phyloP scores from a whole-genome alignment of 495 filamentous ascomycete genomes.

The Pseudevernia furfuracea region DNA sequence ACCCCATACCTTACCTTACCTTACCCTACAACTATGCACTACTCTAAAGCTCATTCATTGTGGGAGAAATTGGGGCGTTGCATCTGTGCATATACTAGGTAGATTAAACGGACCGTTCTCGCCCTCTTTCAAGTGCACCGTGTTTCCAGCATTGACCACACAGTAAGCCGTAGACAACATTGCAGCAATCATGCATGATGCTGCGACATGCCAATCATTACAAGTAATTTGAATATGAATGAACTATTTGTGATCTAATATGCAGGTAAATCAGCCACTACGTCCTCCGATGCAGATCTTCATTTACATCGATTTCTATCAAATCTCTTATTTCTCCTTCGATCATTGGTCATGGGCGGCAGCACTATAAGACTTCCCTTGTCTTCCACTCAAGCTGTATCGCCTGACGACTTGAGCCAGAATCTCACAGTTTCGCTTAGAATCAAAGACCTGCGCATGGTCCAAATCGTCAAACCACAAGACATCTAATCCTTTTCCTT shows the following conservation, averaged over 20 bases:
- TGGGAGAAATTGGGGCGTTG: neutral
- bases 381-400: conserved; percentile 14
- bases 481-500: conserved; percentile 47
- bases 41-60: neutral
- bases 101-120: neutral
- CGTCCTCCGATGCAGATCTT: neutral
- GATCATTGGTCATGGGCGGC: neutral
- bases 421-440: conserved; percentile 30
- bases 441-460: conserved; percentile 63
- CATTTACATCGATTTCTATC: neutral
- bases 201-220: neutral
- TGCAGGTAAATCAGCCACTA: neutral
- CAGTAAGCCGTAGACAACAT: neutral
- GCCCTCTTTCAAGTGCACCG: too few relatives aligned
- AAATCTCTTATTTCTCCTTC: neutral
- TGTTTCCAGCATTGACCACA: neutral
- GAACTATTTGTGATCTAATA: neutral
- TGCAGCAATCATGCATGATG: neutral
- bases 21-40: neutral
- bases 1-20: neutral
- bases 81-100: too few relatives aligned
- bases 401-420: conserved; percentile 35
- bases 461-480: conserved; percentile 56
- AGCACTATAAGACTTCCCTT: neutral
- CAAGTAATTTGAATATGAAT: neutral